Evolutionary conservation across 805 yeast species (phyloP).

Genomic region (Lipomyces sp.): DNA sequence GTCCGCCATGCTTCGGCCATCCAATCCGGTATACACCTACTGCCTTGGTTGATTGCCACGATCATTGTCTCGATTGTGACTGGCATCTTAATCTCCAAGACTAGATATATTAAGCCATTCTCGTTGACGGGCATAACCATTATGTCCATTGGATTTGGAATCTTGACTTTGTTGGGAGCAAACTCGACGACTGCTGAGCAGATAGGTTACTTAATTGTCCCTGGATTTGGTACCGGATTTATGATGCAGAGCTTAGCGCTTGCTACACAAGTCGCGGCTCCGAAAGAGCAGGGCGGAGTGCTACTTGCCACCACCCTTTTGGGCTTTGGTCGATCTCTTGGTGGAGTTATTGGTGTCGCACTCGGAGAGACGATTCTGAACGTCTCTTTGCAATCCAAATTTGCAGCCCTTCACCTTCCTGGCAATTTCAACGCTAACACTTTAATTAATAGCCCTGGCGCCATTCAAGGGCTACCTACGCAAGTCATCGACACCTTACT

Average conservation of each 20-base stretch:
- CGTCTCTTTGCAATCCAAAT: background rate
- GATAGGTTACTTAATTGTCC: slow-evolving; percentile 53
- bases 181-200: slow-evolving; percentile 48
- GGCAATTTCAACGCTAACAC: background rate
- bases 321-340: slow-evolving; percentile 42
- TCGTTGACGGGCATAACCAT: slow-evolving; percentile 47
- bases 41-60: slow-evolving; percentile 54
- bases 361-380: slow-evolving; percentile 35
- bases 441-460: slow-evolving; percentile 5
- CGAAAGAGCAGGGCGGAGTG: slow-evolving; percentile 28
- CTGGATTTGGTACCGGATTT: slow-evolving; percentile 55
- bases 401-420: background rate
- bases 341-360: slow-evolving; percentile 45
- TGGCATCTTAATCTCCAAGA: slow-evolving; percentile 52
- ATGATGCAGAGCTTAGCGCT: slow-evolving; percentile 18
- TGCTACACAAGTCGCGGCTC: slow-evolving; percentile 18
- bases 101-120: slow-evolving; percentile 50
- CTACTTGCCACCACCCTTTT: slow-evolving; percentile 44
- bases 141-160: slow-evolving; percentile 53
- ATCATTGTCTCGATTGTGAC: slow-evolving; percentile 51
- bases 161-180: slow-evolving; percentile 49
- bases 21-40: slow-evolving; percentile 48
- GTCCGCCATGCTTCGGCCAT: slow-evolving; percentile 51
- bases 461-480: slow-evolving; percentile 2
- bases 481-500: background rate